phyloP scores from a whole-genome alignment of 257 asterid species.

The Plantago major region DNA sequence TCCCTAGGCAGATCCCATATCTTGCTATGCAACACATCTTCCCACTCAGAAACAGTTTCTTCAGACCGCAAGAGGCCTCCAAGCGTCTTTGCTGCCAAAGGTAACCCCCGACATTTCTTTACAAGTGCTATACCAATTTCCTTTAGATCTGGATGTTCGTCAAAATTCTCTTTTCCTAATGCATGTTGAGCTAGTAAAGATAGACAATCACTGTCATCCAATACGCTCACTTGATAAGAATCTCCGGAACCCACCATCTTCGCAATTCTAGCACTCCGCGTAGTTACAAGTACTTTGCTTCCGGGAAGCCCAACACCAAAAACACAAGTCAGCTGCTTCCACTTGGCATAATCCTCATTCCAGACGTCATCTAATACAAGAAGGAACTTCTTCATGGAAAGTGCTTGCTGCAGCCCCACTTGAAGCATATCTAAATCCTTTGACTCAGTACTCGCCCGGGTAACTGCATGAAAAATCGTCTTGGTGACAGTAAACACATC shows the following conservation, averaged over 20 bases:
- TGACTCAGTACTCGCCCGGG: constrained; percentile 13
- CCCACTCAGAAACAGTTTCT: constrained; percentile 43
- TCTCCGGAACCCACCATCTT: constrained; percentile 32
- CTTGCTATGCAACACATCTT: constrained; percentile 36
- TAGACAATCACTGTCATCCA: constrained; percentile 43
- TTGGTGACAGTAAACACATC: constrained; percentile 40
- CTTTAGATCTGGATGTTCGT: constrained; percentile 22
- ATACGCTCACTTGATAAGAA: constrained; percentile 39
- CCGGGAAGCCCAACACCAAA: constrained; percentile 38
- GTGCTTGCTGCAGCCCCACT: constrained; percentile 33
- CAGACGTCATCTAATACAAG: constrained; percentile 57
- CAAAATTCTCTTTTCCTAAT: constrained; percentile 3
- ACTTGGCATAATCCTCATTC: constrained; percentile 34
- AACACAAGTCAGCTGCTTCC: constrained; percentile 32
- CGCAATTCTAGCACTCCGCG: constrained; percentile 42
- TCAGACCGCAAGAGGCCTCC: constrained; percentile 51
- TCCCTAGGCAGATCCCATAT: constrained; percentile 46
- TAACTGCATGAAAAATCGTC: constrained; percentile 29
- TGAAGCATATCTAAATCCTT: constrained; percentile 39
- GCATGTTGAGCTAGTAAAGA: constrained; percentile 42
- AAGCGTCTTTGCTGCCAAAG: constrained; percentile 63
- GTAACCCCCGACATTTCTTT: constrained; percentile 59
- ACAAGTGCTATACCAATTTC: constrained; percentile 39
- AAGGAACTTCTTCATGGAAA: constrained; percentile 40
- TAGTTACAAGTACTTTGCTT: constrained; percentile 50